Evolutionary conservation across 768 basidiomycete species (phyloP).

Genomic region (Clitopilus passeckerianus): DNA sequence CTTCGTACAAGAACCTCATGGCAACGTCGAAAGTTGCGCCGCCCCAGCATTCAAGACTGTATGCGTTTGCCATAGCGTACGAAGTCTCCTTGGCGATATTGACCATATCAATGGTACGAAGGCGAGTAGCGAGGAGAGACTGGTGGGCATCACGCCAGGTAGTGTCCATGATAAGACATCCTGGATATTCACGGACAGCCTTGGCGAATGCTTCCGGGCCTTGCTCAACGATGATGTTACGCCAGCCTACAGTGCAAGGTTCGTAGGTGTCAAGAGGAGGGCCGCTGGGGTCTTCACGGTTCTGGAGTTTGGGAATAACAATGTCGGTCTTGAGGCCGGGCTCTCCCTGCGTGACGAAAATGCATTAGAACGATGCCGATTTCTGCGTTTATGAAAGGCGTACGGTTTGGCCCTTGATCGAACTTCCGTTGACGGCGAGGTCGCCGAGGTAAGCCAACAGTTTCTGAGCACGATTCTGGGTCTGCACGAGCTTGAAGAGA

Average conservation of each 20-base stretch:
- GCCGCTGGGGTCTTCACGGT: slow-evolving; percentile 71
- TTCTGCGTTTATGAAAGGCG: slow-evolving; percentile 4
- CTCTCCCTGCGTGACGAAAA: slow-evolving; percentile 55
- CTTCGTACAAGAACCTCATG: slow-evolving; percentile 99
- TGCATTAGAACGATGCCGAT: neutral
- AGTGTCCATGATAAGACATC: slow-evolving; percentile 95
- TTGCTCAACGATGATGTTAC: slow-evolving; percentile 96
- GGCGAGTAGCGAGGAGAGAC: slow-evolving; percentile 91
- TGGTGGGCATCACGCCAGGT: slow-evolving; percentile 99
- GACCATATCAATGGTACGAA: slow-evolving; percentile 94
- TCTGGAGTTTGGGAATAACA: slow-evolving; percentile 73
- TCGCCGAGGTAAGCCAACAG: slow-evolving; percentile 96
- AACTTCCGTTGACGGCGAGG: slow-evolving; percentile 95
- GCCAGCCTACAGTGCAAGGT: slow-evolving; percentile 91
- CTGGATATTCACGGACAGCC: slow-evolving; percentile 94
- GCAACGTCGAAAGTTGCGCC: slow-evolving; percentile 99
- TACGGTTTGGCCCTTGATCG: slow-evolving; percentile 90
- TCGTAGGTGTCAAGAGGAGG: slow-evolving; percentile 71
- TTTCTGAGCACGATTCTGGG: slow-evolving; percentile 98
- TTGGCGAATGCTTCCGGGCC: slow-evolving; percentile 98
- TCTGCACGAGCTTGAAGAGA: slow-evolving; percentile 96
- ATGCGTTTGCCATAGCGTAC: slow-evolving; percentile 91
- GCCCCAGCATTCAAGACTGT: slow-evolving; percentile 98
- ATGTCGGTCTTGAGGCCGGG: slow-evolving; percentile 92
- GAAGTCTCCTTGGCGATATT: slow-evolving; percentile 99